phyloP scores from a whole-genome alignment of 2,329 filamentous ascomycete species.

The Thielaviopsis euricoi region DNA sequence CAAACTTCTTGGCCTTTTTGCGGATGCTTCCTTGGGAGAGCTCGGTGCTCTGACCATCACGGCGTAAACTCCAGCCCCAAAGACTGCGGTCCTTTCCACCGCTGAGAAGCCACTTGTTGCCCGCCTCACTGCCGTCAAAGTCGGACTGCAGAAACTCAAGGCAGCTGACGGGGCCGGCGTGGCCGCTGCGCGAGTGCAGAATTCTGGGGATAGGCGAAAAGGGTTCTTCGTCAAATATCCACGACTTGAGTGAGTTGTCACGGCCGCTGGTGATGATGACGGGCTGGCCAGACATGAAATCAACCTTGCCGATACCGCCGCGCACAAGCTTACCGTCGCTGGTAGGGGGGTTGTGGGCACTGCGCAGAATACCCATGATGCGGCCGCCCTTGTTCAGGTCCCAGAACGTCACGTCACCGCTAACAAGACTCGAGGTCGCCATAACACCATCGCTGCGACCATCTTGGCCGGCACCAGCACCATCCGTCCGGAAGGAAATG shows the following conservation, averaged over 20 bases:
- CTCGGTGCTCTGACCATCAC: constrained; percentile 86
- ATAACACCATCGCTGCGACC: constrained; percentile 78
- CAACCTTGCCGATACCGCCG: constrained; percentile 70
- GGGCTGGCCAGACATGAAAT: constrained; percentile 79
- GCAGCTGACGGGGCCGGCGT: constrained; percentile 69
- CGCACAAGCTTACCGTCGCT: constrained; percentile 36
- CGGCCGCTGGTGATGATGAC: constrained; percentile 79
- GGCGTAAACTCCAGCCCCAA: constrained; percentile 91
- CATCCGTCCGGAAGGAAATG: constrained; percentile 83
- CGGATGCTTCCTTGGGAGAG: constrained; percentile 80
- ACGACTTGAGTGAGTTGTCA: constrained; percentile 87
- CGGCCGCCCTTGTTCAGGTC: constrained; percentile 81
- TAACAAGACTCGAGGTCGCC: constrained; percentile 67
- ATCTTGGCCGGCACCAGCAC: constrained; percentile 72
- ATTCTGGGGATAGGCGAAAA: constrained; percentile 77
- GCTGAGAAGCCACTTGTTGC: constrained; percentile 87
- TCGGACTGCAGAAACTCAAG: constrained; percentile 75
- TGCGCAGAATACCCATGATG: constrained; percentile 70
- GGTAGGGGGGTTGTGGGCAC: constrained; percentile 68
- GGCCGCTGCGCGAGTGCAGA: constrained; percentile 72
- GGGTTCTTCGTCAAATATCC: constrained; percentile 88
- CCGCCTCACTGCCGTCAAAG: constrained; percentile 74
- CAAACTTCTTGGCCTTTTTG: constrained; percentile 76
- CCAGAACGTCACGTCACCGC: constrained; percentile 89
- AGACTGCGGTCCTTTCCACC: constrained; percentile 78